Evolutionary conservation across 208 protist genomes (phyloP).

Genomic region (Endotrypanum monterogeii): DNA sequence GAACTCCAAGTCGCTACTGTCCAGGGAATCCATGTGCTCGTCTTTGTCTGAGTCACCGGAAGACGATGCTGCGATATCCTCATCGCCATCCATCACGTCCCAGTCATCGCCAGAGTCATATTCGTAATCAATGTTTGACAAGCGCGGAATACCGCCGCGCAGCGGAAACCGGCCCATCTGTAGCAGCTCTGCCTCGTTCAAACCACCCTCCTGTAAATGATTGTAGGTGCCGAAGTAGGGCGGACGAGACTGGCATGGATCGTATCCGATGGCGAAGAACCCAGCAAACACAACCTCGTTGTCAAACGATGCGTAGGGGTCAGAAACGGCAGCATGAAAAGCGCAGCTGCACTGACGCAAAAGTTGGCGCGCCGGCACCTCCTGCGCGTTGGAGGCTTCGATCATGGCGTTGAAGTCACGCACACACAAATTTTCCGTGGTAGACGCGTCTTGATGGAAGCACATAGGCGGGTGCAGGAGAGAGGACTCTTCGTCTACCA

Average conservation of each 20-base stretch:
- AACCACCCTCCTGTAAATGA: conserved; percentile 47
- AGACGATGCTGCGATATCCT: conserved; percentile 58
- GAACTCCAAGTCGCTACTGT: conserved; percentile 75
- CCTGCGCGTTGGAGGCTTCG: conserved; percentile 39
- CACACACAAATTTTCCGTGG: conserved; percentile 15
- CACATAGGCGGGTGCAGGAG: conserved; percentile 58
- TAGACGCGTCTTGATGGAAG: conserved; percentile 6
- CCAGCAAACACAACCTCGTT: conserved; percentile 73
- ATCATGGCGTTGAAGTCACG: conserved; percentile 53
- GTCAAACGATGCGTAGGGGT: conserved; percentile 51
- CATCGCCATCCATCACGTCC: conserved; percentile 79
- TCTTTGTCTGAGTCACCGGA: conserved; percentile 27
- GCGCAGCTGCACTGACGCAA: conserved; percentile 47
- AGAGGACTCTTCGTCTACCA: conserved; percentile 49
- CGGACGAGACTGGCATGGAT: conserved; percentile 83
- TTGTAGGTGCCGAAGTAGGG: conserved; percentile 90
- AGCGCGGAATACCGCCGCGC: conserved; percentile 53
- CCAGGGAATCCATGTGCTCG: conserved; percentile 26
- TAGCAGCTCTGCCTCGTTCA: conserved; percentile 63
- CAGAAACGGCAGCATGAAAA: conserved; percentile 44
- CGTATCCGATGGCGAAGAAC: conserved; percentile 86
- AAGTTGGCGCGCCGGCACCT: conserved; percentile 15
- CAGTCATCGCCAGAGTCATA: conserved; percentile 91
- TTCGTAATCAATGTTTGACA: conserved; percentile 84
- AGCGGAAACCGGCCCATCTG: conserved; percentile 56